phyloP scores from a whole-genome alignment of 306 rosid genomes.

The Acacia melanoxylon region DNA sequence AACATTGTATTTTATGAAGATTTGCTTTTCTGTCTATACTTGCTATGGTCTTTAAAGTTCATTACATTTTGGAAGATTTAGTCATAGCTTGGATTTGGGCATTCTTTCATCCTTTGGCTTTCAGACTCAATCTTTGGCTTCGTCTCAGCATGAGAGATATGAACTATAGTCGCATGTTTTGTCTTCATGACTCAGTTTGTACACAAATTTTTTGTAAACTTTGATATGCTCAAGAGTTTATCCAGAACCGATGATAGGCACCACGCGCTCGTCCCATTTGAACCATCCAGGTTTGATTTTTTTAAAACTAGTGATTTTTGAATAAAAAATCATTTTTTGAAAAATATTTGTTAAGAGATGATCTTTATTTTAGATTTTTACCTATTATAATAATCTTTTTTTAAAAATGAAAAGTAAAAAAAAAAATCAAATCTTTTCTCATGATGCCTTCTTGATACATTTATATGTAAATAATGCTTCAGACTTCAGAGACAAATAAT shows the following conservation, averaged over 20 bases:
- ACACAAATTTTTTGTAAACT: neutral
- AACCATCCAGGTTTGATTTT: no score
- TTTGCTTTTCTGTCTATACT: neutral
- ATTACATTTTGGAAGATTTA: neutral
- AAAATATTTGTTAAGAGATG: no score
- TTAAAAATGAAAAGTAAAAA: no score
- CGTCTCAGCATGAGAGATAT: neutral
- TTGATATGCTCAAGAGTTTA: neutral
- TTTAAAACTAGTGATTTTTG: no score
- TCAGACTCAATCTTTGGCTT: neutral
- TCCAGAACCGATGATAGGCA: no score
- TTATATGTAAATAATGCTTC: neutral
- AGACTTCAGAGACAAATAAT: neutral
- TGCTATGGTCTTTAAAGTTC: neutral
- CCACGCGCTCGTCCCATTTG: no score
- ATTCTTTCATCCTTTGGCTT: neutral
- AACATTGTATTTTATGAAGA: no score
- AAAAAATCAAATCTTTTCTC: constrained; percentile 58
- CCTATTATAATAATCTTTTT: no score
- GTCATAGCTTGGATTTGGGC: neutral
- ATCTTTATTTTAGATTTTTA: no score
- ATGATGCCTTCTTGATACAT: constrained; percentile 24
- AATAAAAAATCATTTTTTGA: no score
- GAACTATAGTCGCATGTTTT: neutral
- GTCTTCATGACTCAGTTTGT: neutral